A percentile compares a stretch with the other conserved stretches of the same genome.
phyloP scores from a whole-genome alignment of 164 flowering plant genomes.

The Magnolia officinalis region DNA sequence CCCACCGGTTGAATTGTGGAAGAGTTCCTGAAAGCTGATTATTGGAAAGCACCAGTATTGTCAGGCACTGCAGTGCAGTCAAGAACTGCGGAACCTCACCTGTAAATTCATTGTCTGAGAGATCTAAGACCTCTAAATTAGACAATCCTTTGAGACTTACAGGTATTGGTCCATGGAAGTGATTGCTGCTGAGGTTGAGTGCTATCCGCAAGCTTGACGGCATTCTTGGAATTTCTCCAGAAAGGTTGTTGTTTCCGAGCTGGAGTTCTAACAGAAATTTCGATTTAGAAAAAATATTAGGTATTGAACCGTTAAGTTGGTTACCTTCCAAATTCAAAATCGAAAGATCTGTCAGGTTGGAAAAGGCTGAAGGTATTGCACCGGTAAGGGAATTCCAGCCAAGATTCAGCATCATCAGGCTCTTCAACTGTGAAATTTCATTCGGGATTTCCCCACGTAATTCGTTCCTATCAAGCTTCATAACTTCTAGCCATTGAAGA shows the following conservation, averaged over 20 bases:
- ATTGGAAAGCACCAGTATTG: slow-evolving; percentile 41
- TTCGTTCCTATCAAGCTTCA: slow-evolving; percentile 49
- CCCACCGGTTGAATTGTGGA: slow-evolving; percentile 31
- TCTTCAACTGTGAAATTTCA: slow-evolving; percentile 25
- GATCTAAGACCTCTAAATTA: slow-evolving; percentile 55
- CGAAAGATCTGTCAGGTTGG: slow-evolving; percentile 30
- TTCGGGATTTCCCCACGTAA: slow-evolving; percentile 50
- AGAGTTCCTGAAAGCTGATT: slow-evolving; percentile 55
- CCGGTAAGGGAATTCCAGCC: slow-evolving; percentile 55
- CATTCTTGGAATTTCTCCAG: slow-evolving; percentile 50
- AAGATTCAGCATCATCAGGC: slow-evolving; percentile 38
- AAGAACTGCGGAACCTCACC: slow-evolving; percentile 53
- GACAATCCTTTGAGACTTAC: slow-evolving; percentile 22
- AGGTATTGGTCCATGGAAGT: slow-evolving; percentile 53
- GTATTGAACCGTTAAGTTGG: slow-evolving; percentile 51
- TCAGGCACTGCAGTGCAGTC: slow-evolving; percentile 26
- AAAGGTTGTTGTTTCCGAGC: slow-evolving; percentile 46
- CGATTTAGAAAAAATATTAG: slow-evolving; percentile 26
- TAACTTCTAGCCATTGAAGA: slow-evolving; percentile 40
- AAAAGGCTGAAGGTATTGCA: slow-evolving; percentile 44
- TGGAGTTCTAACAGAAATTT: slow-evolving; percentile 47
- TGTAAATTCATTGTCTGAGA: slow-evolving; percentile 54
- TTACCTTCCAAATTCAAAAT: slow-evolving; percentile 47
- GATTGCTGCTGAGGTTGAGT: slow-evolving; percentile 66
- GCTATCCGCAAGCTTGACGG: slow-evolving; percentile 48